Conservation (phyloP, 2,329 filamentous ascomycete genomes). For the Colletotrichum sojae region DNA sequence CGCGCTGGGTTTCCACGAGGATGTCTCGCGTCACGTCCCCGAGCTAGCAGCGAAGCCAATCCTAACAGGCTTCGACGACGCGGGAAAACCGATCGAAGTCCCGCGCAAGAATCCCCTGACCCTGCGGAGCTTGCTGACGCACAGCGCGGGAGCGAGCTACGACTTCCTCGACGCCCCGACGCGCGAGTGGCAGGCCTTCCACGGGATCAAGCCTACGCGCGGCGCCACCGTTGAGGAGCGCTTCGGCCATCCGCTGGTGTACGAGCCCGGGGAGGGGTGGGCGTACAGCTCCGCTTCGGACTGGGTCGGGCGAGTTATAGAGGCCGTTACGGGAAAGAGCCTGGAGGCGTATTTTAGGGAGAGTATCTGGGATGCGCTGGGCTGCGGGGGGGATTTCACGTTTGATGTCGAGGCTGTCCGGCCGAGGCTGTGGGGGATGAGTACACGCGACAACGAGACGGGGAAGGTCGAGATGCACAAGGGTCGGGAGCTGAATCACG, state of each 20-base stretch:
- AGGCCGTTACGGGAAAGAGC: conserved; percentile 58
- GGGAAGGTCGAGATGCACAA: conserved; percentile 34
- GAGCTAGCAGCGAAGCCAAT: conserved; percentile 64
- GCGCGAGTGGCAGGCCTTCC: conserved; percentile 44
- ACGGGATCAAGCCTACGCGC: conserved; percentile 46
- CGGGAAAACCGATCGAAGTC: conserved; percentile 54
- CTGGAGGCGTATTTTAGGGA: conserved; percentile 60
- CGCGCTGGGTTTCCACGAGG: conserved; percentile 59
- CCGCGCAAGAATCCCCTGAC: conserved; percentile 58
- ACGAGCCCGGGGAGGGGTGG: conserved; percentile 67
- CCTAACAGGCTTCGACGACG: conserved; percentile 60
- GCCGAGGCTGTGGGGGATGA: conserved; percentile 36
- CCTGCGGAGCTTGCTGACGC: conserved; percentile 64
- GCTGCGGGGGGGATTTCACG: conserved; percentile 30
- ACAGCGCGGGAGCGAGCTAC: conserved; percentile 65
- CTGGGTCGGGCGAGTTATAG: conserved; percentile 67
- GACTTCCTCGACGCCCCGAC: conserved; percentile 55
- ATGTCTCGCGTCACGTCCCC: conserved; percentile 61
- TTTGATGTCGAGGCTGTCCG: conserved; percentile 16
- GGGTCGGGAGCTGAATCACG: conserved; percentile 25
- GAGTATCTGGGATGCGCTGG: conserved; percentile 54
- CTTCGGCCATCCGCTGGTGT: conserved; percentile 61
- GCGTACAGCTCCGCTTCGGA: conserved; percentile 65
- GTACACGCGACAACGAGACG: conserved; percentile 37
- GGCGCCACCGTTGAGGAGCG: conserved; percentile 56